Evolutionary conservation across 2,329 filamentous ascomycete genomes (phyloP).

Genomic region (Scedosporium dehoogii): DNA sequence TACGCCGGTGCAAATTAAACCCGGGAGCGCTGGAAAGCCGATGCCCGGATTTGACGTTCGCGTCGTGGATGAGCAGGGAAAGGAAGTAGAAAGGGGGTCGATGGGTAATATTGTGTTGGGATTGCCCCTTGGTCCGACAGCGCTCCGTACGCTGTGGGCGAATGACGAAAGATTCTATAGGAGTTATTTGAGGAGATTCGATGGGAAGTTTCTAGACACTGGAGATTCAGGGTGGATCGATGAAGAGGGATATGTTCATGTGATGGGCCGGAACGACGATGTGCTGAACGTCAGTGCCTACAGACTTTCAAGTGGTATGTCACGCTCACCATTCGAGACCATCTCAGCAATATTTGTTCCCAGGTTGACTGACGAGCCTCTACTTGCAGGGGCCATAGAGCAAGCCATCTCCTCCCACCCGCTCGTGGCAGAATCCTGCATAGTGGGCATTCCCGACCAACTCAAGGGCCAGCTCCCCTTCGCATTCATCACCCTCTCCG

Average conservation of each 20-base stretch:
- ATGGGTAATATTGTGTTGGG: constrained; percentile 91
- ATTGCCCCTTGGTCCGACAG: constrained; percentile 74
- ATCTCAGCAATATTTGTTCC: constrained; percentile 7
- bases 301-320: constrained; percentile 71
- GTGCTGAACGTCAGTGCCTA: constrained; percentile 95
- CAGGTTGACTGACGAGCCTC: background rate
- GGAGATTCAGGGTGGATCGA: constrained; percentile 87
- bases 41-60: constrained; percentile 88
- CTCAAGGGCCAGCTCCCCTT: constrained; percentile 89
- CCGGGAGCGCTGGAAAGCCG: constrained; percentile 80
- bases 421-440: constrained; percentile 69
- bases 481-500: constrained; percentile 61
- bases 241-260: constrained; percentile 54
- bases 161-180: constrained; percentile 81
- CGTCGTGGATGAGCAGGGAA: constrained; percentile 71
- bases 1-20: constrained; percentile 46
- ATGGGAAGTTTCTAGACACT: constrained; percentile 78
- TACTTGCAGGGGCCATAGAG: constrained; percentile 62
- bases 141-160: constrained; percentile 75
- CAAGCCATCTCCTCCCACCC: constrained; percentile 81
- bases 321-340: background rate
- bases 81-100: constrained; percentile 55
- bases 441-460: constrained; percentile 74
- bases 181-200: constrained; percentile 74
- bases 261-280: constrained; percentile 64